Conservation (phyloP, 192 early-diverging fungal genomes). For the Kappamyces sp. region DNA sequence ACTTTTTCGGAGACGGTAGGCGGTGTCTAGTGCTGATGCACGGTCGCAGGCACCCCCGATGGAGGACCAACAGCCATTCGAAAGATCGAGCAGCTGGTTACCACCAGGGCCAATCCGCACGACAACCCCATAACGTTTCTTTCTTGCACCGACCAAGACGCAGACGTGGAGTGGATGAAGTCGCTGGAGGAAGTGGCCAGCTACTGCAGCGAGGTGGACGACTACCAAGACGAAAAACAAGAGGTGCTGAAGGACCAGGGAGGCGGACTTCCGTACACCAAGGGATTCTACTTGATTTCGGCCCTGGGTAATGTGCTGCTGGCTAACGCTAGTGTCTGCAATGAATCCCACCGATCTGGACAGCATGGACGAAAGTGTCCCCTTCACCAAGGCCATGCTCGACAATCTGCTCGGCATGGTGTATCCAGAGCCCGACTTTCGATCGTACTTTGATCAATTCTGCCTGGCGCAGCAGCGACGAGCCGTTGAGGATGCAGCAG, state of each 20-base stretch:
- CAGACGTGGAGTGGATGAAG: slow-evolving; percentile 20
- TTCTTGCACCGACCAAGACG: slow-evolving; percentile 15
- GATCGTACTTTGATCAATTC: slow-evolving; percentile 15
- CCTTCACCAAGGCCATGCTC: slow-evolving; percentile 15
- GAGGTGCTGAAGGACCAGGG: slow-evolving; percentile 21
- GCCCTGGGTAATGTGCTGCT: too few relatives aligned
- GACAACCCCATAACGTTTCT: slow-evolving; percentile 19
- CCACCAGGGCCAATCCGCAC: slow-evolving; percentile 7
- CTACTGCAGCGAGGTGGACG: slow-evolving; percentile 11
- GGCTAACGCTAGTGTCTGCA: slow-evolving; percentile 12
- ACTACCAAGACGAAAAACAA: slow-evolving; percentile 12
- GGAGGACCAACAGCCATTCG: slow-evolving; percentile 6
- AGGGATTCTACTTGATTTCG: slow-evolving; percentile 18
- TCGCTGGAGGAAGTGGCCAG: slow-evolving; percentile 13
- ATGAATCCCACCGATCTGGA: slow-evolving; percentile 20
- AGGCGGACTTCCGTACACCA: slow-evolving; percentile 2
- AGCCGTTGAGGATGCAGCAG: too few relatives aligned
- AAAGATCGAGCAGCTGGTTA: slow-evolving; percentile 7
- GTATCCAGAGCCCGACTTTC: slow-evolving; percentile 9
- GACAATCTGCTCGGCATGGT: slow-evolving; percentile 16
- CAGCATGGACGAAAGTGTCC: slow-evolving; percentile 20
- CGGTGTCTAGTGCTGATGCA: too few relatives aligned
- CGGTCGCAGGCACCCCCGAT: too few relatives aligned
- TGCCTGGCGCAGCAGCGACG: slow-evolving; percentile 9
- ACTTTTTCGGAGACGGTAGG: slow-evolving; percentile 21